Evolutionary conservation across 331 rosid species (phyloP), one percentile per base, ranked within the genome.

Genomic region (Phaseolus coccineus): DNA sequence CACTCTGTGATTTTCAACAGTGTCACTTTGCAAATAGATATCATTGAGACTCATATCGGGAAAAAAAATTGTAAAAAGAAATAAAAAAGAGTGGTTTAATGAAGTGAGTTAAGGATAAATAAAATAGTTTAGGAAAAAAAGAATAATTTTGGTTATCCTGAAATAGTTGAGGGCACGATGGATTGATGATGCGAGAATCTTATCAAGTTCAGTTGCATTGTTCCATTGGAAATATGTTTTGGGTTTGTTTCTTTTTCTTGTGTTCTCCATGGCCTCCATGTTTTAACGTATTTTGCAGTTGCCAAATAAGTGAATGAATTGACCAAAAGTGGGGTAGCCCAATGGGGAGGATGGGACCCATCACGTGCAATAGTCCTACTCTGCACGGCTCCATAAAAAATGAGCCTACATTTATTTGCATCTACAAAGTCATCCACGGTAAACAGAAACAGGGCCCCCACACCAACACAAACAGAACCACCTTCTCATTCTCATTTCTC

Each of bases 271-370:
- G 52, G 13, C 4, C 22, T 42, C 2, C 28, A 30, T 30, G 15
- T 39, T 35, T 72, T 35, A 67, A 55, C 59, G 35, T 55, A 5
- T 51, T 65, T 44, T 47, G 3, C 35, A 63, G 64, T 71, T 77
- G 33, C 79, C 44, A 55, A 77, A 71, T 47, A 77, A 83, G 83
- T 72, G 80, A 75, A 71, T 53, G 50, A 76, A 76, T 80, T 76
- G 85, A 84, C 87, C 87, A 55, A 42, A 48, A 77, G 64, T 47
- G 59, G 27, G 68, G 50, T 10, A 71, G 53, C 71, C 6, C 64
- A 48, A 68, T 53, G 75, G 71, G 55, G 22, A 31, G 27, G 51
- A 44, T 81, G 84, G 88, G 88, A 14, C 88, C 88, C 85, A 81
- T 73, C 83, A 77, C 85, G 55, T 84, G 87, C 72, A 50, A 1